Evolutionary conservation across 306 rosid species (phyloP), one percentile per base, ranked within the genome.

Genomic region (Senna tora): DNA sequence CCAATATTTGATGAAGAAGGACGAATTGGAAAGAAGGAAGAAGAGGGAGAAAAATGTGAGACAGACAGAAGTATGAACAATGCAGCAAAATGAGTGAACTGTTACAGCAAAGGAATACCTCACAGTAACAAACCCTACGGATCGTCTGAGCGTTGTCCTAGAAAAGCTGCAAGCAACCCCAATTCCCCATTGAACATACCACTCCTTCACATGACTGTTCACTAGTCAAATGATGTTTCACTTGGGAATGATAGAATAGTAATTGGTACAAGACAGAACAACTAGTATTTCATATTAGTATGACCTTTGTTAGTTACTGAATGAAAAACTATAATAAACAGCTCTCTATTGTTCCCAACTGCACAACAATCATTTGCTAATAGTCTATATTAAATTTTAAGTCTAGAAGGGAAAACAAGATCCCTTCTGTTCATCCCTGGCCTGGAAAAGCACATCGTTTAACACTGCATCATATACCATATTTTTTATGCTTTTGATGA

Each of bases 121-220:
- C 13, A 77, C 72, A 58, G 72, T 69, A 69, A 59, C 71, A 68
- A 69, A 57, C 75, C 67, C 7, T 77, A 74, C 67, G 56, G 80
- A 69, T 47, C 21, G 39, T 82, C 79, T 63, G 7, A 63, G 58
- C 47, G n/a, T 54, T 55, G 74, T 75, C 80, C 39, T 6, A 39
- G 20, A 56, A 81, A 81, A 51, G 58, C 72, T 72, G 79, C 67
- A 50, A 42, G 22, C n/a, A 0, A 25, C 19, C 42, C 41, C 46
- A 9, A 65, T 72, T 36, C 19, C 42, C 41, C 46, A 9, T 72
- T 72, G 49, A 60, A 8, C 53, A 56, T 51, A 46, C 60, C 60
- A 55, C 38, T 25, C 30, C 30, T 25, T 3, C 30, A 25, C 30
- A 25, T 25, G 30, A 1, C 30, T 25, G 30, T 25, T 25, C 30